A percentile compares a stretch with the other conserved stretches of the same genome.
phyloP scores from a whole-genome alignment of 805 yeast species.

The Sugiyamaella marilandica region DNA sequence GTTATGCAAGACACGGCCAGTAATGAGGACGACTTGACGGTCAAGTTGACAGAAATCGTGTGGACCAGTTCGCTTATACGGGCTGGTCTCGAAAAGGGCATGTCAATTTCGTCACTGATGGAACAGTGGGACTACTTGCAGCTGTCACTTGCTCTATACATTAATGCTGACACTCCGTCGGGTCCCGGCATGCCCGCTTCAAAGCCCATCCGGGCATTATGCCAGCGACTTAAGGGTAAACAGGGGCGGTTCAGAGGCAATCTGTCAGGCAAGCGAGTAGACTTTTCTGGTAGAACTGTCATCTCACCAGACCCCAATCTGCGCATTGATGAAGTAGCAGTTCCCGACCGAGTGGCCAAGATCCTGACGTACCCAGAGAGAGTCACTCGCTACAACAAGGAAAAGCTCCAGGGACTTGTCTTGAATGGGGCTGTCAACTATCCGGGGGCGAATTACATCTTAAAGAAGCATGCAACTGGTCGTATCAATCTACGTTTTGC shows the following conservation, averaged over 20 bases:
- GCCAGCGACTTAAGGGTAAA: conserved; percentile 96
- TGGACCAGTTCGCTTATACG: conserved; percentile 93
- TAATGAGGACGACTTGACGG: conserved; percentile 96
- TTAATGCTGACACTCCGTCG: conserved; percentile 89
- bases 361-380: conserved; percentile 93
- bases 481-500: conserved; percentile 89
- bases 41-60: conserved; percentile 90
- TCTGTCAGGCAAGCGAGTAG: conserved; percentile 96
- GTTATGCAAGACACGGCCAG: conserved; percentile 91
- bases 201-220: conserved; percentile 86
- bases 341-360: conserved; percentile 95
- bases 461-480: conserved; percentile 76
- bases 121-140: conserved; percentile 99
- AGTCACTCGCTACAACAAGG: conserved; percentile 81
- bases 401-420: conserved; percentile 68
- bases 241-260: conserved; percentile 99
- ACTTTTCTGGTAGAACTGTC: conserved; percentile 96
- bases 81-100: conserved; percentile 94
- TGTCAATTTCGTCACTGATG: conserved; percentile 87
- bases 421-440: conserved; percentile 81
- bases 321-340: conserved; percentile 94
- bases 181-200: conserved; percentile 42
- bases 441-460: conserved; percentile 94
- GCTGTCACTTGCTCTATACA: conserved; percentile 93
- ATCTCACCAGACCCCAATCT: conserved; percentile 98